Evolutionary conservation across 768 basidiomycete genomes (phyloP).

Genomic region (Cystobasidium tubakii): DNA sequence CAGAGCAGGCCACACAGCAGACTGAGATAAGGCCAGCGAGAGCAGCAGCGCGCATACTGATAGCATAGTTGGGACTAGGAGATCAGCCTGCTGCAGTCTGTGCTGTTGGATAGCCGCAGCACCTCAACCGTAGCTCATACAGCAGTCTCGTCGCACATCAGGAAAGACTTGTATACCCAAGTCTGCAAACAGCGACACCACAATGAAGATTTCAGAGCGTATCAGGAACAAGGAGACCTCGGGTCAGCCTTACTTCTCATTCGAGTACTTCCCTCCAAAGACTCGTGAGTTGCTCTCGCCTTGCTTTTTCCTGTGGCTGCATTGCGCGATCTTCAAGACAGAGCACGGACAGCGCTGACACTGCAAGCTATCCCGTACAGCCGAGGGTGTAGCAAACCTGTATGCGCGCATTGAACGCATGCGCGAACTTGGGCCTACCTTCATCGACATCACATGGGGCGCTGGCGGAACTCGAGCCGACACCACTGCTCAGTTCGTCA

Average conservation of each 20-base stretch:
- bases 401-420: conserved; percentile 98
- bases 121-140: background rate
- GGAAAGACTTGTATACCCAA: background rate
- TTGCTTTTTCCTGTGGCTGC: background rate
- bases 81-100: background rate
- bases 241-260: conserved; percentile 91
- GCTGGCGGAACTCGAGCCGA: conserved; percentile 90
- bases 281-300: conserved; percentile 8
- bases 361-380: background rate
- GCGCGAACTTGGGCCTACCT: conserved; percentile 89
- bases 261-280: conserved; percentile 89
- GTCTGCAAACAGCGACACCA: background rate
- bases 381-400: conserved; percentile 84
- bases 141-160: background rate
- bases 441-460: conserved; percentile 89
- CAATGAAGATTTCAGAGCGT: conserved; percentile 25
- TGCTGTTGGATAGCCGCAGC: too few species aligned
- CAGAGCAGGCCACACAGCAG: background rate
- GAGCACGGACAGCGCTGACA: too few species aligned
- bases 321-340: conserved; percentile 2
- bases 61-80: background rate
- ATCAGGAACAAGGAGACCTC: conserved; percentile 60
- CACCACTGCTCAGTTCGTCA: conserved; percentile 77
- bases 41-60: background rate
- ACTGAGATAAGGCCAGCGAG: background rate